Evolutionary conservation across 169 alveolate species (phyloP).

Genomic region (Plasmodium cynomolgi): DNA sequence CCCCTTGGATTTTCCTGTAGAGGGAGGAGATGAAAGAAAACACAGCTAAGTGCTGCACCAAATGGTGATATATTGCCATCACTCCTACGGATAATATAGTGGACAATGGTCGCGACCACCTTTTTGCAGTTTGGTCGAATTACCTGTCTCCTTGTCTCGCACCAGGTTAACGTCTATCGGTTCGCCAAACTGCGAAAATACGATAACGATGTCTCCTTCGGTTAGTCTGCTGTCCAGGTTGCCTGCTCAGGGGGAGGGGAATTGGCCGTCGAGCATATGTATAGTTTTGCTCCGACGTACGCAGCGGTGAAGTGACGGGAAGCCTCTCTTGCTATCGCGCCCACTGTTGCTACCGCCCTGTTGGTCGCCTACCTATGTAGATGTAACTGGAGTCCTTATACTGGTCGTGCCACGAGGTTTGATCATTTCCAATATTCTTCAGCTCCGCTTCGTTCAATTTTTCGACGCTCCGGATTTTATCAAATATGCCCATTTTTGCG

Average conservation of each 20-base stretch:
- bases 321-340: not conserved
- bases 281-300: not conserved
- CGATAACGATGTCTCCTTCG: slow-evolving; percentile 98
- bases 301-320: not conserved
- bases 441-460: slow-evolving; percentile 84
- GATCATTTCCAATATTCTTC: slow-evolving; percentile 79
- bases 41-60: not conserved
- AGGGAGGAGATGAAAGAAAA: not conserved
- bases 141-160: slow-evolving; percentile 96
- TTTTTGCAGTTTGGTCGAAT: not conserved
- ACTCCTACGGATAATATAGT: not conserved
- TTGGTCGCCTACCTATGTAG: slow-evolving; percentile 76
- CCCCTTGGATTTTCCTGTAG: slow-evolving; percentile 91
- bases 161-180: slow-evolving; percentile 96
- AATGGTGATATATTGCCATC: not conserved
- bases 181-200: slow-evolving; percentile 98
- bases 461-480: slow-evolving; percentile 56
- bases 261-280: not conserved
- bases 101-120: not conserved
- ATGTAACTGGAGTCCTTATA: slow-evolving; percentile 85
- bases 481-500: slow-evolving; percentile 58
- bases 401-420: slow-evolving; percentile 87
- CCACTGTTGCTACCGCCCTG: not conserved
- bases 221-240: slow-evolving; percentile 95
- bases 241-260: slow-evolving; percentile 78